Base-by-base conservation (phyloP, 805 yeast genomes). In the Ogataea henricii region DNA sequence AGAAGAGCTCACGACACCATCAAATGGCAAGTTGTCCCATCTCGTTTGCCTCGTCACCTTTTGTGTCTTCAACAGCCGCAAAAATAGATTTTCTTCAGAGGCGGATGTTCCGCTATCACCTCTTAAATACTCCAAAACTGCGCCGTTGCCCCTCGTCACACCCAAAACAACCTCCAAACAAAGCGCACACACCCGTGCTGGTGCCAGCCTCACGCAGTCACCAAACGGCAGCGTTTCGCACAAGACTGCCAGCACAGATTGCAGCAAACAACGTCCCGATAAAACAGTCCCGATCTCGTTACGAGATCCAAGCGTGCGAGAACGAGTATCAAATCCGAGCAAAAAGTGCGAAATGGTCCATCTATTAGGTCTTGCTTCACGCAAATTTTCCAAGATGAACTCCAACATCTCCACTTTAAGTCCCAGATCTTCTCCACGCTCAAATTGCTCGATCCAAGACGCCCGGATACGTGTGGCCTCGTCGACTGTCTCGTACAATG, bases 401-500 rank as follows among this genome's bases (percentile, higher is more conserved):
- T 79, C 73, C 43, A 92, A 65, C 5, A 90, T 64, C 13, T 76
- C 74, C 25, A 81, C 61, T 58, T 89, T 89, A 12, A 81, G 59
- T 4, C 66, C 69, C 63, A 14, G 69, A 67, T 6, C 70, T 66
- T 6, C 37, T 9, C 37, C 37, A 6, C 37, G 57, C 37, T 78
- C 83, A 18, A 85, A 57, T 58, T 89, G 96, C 34, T 81, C 78
- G 35, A 88, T 81, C 49, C 90, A 82, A 0, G 89, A 81, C 55
- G 78, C 79, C 50, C 86, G 79, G 32, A 92, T 86, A 54, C 91
- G 76, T 1, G 77, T 70, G 0, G 96, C 81, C 55, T 91, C 97
- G 55, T 88, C 88, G 26, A 87, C 79, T 13, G 90, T 84, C 57
- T 84, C 86, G 45, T 87, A 75, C 32, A 87, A 74, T 0, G 89